Base-by-base conservation (phyloP, 1,284 basidiomycete species). In the Prillingera fragicola region DNA sequence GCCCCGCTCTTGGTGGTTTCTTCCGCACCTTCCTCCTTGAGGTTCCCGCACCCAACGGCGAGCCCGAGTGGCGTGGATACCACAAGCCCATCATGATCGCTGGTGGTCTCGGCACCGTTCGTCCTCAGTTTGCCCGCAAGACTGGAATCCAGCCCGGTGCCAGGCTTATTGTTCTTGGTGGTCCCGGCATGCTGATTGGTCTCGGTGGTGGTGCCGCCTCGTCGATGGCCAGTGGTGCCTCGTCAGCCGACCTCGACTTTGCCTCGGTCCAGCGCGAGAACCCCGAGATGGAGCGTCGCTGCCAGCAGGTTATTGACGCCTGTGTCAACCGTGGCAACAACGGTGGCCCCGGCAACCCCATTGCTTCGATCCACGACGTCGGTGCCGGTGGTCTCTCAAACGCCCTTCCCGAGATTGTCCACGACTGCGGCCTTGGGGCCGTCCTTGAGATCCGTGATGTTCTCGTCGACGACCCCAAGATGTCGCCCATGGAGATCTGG, bases 21-120 rank as follows among this genome's bases (percentile, higher is more conserved):
- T 94, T 90, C 77, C 80, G 90, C 39, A 91, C 91, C 0, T 94
- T 91, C 72, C 78, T 82, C 15, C 84, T 92, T 68, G 77, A 78
- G 33, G 77, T 87, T 0, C 67, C 77, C 8, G 56, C 63, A 1
- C 52, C 56, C 37, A 83, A 91, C 64, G 77, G 92, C n/a, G 50
- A 50, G 28, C 50, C 55, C 15, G 69, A 72, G 52, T 70, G 67
- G 63, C 78, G 91, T 46, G 94, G 94, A 0, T 99, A 96, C 74
- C 95, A 98, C 75, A 99, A 99, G 70, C 94, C 94, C 13, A 96
- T 99, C 75, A 99, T 99, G 95, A 85, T 98, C 54, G 95, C 95
- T 14, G 94, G 94, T 38, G 94, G 94, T 31, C 81, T 94, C 48
- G 94, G 94, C 8, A 96, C 87, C 61, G 92, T 98, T 28, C 81